Percentiles rank a stretch among this genome's conserved stretches.
These are phyloP conservation scores for Alternaria atra DNA, from an alignment of 2,329 filamentous ascomycete species.

Conservation along the genomic window DNA sequence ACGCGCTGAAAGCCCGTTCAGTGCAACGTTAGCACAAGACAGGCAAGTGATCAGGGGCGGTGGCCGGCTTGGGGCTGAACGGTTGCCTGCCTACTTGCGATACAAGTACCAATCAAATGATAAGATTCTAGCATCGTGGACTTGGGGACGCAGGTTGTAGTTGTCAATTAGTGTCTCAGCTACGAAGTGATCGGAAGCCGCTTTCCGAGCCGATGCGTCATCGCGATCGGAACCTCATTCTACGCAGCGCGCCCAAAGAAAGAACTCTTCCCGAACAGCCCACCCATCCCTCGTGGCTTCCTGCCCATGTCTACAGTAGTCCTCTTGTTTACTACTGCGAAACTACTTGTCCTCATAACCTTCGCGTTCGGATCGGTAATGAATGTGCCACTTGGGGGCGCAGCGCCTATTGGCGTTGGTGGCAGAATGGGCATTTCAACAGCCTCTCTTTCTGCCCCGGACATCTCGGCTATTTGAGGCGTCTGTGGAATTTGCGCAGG, in stretches of 20 bases:
- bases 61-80: constrained; percentile 1
- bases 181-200: not conserved
- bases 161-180: constrained; percentile 7
- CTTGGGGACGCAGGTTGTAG: not conserved
- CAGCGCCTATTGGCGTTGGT: constrained; percentile 20
- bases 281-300: constrained; percentile 16
- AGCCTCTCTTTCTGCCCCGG: constrained; percentile 23
- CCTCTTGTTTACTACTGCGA: constrained; percentile 3
- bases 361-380: constrained; percentile 2
- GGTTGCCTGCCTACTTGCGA: not conserved
- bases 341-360: constrained; percentile 3
- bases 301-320: constrained; percentile 15
- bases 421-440: constrained; percentile 28
- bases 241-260: constrained; percentile 8
- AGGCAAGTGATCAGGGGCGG: constrained; percentile 5
- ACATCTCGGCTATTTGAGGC: constrained; percentile 17
- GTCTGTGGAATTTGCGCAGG: constrained; percentile 24
- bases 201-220: not conserved
- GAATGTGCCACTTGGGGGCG: constrained; percentile 3
- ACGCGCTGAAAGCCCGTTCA: constrained; percentile 4
- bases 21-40: constrained; percentile 8
- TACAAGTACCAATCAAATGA: not conserved
- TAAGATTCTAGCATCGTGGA: not conserved
- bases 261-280: constrained; percentile 23
- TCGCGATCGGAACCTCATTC: not conserved